Evolutionary conservation across 163 green algal genomes (phyloP).

Genomic region (Volvox carteri): DNA sequence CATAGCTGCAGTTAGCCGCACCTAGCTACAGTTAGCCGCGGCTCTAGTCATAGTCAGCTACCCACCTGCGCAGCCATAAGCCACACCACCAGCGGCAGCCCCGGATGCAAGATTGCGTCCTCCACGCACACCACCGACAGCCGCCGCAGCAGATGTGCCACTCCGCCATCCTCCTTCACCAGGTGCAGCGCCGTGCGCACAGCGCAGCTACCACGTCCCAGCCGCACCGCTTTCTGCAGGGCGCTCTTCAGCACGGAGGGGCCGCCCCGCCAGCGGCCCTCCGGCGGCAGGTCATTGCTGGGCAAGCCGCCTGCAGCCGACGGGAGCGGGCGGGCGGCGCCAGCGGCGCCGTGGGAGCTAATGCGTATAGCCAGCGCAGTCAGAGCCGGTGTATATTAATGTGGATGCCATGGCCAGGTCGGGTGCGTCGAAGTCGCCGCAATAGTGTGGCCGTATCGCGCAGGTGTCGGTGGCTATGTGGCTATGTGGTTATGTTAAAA

Average conservation of each 20-base stretch:
- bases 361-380: too few species aligned
- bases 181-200: slow-evolving; percentile 67
- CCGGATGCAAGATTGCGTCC: slow-evolving; percentile 75
- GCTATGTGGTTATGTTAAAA: too few species aligned
- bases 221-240: slow-evolving; percentile 81
- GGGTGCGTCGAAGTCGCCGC: too few species aligned
- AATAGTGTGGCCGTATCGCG: too few species aligned
- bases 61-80: slow-evolving; percentile 70
- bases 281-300: slow-evolving; percentile 41
- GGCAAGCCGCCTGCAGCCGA: slow-evolving; percentile 17
- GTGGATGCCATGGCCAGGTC: too few species aligned
- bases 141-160: slow-evolving; percentile 68
- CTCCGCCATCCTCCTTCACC: slow-evolving; percentile 61
- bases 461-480: too few species aligned
- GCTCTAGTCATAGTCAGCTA: too few species aligned
- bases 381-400: too few species aligned
- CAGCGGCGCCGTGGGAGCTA: too few species aligned
- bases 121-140: slow-evolving; percentile 76
- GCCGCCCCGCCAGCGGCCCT: slow-evolving; percentile 57
- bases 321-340: too few species aligned
- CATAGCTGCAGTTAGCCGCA: too few species aligned
- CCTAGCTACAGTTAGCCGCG: not conserved
- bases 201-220: slow-evolving; percentile 61
- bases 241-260: slow-evolving; percentile 70
- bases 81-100: slow-evolving; percentile 78